phyloP scores from a whole-genome alignment of 768 basidiomycete genomes.

The Rhizopogon vinicolor region DNA sequence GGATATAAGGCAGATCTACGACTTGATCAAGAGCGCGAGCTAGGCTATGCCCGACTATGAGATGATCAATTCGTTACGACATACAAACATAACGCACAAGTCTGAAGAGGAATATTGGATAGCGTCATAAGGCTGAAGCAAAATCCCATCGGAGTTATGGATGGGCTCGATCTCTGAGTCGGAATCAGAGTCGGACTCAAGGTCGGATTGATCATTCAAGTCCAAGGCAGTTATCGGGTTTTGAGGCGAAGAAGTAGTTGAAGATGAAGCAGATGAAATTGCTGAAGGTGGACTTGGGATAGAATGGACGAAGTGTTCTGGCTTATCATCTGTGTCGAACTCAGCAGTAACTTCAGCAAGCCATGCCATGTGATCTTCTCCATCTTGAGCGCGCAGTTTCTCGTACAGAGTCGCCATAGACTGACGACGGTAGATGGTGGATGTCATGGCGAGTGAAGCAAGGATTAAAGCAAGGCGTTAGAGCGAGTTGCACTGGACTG shows the following conservation, averaged over 20 bases:
- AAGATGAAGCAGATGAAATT: conserved; percentile 25
- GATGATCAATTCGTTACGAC: neutral
- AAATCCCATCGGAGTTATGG: neutral
- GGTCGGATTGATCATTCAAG: conserved; percentile 14
- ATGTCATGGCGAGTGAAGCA: conserved; percentile 17
- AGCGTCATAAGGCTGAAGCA: neutral
- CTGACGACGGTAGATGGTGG: conserved; percentile 29
- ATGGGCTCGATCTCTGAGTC: conserved; percentile 24
- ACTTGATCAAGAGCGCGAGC: conserved; percentile 1
- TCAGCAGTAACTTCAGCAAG: conserved; percentile 20
- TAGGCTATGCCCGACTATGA: conserved; percentile 18
- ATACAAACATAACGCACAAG: conserved; percentile 15
- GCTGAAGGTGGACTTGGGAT: conserved; percentile 16
- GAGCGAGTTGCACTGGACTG: neutral
- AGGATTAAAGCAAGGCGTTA: neutral
- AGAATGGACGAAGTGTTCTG: conserved; percentile 16
- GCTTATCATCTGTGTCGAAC: conserved; percentile 29
- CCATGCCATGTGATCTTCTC: conserved; percentile 31
- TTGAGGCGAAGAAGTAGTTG: conserved; percentile 18
- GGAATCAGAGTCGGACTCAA: conserved; percentile 22
- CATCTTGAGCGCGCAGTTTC: conserved; percentile 29
- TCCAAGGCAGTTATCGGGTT: neutral
- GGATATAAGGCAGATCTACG: conserved; percentile 11
- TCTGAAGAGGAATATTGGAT: conserved; percentile 15
- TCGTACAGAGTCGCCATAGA: conserved; percentile 32